A percentile compares a stretch with the other conserved stretches of the same genome.
Evolutionary conservation across 1,284 basidiomycete genomes (phyloP).

Genomic region (Leccinum solheimii): DNA sequence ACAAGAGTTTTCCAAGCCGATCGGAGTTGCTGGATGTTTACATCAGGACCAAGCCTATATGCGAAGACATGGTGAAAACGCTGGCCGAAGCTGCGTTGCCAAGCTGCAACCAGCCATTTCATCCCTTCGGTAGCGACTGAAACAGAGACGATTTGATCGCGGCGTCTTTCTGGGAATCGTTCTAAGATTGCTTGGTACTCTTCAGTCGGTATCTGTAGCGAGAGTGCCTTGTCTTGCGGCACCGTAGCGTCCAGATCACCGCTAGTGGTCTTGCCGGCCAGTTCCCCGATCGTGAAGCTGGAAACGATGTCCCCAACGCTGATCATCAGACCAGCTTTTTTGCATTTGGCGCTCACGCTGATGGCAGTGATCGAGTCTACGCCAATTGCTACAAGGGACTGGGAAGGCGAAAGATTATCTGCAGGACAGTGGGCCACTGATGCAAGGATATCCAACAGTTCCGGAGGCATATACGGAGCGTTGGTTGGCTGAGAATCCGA

Average conservation of each 20-base stretch:
- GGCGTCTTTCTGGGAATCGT: constrained; percentile 14
- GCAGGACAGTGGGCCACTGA: constrained; percentile 23
- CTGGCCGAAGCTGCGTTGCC: constrained; percentile 43
- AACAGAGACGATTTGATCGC: constrained; percentile 12
- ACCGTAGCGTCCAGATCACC: background rate
- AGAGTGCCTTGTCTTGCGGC: constrained; percentile 4
- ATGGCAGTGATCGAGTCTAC: constrained; percentile 58
- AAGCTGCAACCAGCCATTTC: constrained; percentile 44
- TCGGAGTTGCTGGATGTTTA: constrained; percentile 35
- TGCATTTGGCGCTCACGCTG: constrained; percentile 43
- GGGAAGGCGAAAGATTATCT: constrained; percentile 31
- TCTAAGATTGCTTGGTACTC: constrained; percentile 18
- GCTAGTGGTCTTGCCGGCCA: constrained; percentile 27
- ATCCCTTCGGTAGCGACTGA: constrained; percentile 18
- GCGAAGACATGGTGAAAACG: constrained; percentile 50
- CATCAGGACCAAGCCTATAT: constrained; percentile 36
- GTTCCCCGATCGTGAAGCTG: constrained; percentile 40
- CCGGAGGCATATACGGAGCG: constrained; percentile 9
- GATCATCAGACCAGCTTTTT: constrained; percentile 39
- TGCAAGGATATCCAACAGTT: constrained; percentile 27
- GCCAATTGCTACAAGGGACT: constrained; percentile 44
- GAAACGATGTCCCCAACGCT: constrained; percentile 43
- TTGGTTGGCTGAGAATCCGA: background rate
- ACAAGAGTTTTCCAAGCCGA: constrained; percentile 42
- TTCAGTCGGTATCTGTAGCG: constrained; percentile 11